Percentiles rank a stretch among this genome's conserved stretches.
phyloP scores from a whole-genome alignment of 106 monocot genomes.

The Acanthochlamys bracteata region DNA sequence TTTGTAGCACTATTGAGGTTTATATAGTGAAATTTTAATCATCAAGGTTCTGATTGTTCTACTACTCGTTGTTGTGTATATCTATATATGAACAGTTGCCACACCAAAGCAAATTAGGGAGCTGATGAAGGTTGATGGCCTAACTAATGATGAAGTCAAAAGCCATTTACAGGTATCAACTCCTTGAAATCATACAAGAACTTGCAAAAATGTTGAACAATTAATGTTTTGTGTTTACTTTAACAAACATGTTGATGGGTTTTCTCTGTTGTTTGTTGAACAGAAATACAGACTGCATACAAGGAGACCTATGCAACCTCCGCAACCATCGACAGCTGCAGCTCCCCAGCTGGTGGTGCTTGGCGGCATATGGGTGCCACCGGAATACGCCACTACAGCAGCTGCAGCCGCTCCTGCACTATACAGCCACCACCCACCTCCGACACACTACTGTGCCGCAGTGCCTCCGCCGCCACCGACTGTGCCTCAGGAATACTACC shows the following conservation, averaged over 20 bases:
- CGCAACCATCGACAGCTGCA: slow-evolving; percentile 16
- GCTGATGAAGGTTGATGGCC: slow-evolving; percentile 95
- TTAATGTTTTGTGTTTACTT: not conserved
- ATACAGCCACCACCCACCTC: slow-evolving; percentile 37
- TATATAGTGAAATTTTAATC: no score
- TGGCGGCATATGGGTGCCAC: slow-evolving; percentile 91
- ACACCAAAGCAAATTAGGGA: slow-evolving; percentile 96
- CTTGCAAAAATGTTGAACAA: no score
- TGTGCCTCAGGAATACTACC: slow-evolving; percentile 45
- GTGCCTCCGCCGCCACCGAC: not conserved
- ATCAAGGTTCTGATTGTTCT: not conserved
- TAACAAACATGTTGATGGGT: not conserved
- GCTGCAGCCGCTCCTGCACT: slow-evolving; percentile 20
- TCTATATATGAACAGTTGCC: slow-evolving; percentile 40
- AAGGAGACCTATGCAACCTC: slow-evolving; percentile 52
- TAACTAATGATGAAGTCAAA: slow-evolving; percentile 97
- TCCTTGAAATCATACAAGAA: slow-evolving; percentile 12
- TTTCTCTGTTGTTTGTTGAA: not conserved
- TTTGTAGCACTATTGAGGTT: no score
- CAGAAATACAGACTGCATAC: slow-evolving; percentile 94
- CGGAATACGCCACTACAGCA: slow-evolving; percentile 51
- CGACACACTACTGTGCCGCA: slow-evolving; percentile 34
- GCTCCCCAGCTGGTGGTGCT: slow-evolving; percentile 74
- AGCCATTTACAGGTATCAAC: slow-evolving; percentile 81
- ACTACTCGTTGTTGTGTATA: not conserved